Evolutionary conservation across 1,284 basidiomycete genomes (phyloP).

Genomic region (Puccinia polysora): DNA sequence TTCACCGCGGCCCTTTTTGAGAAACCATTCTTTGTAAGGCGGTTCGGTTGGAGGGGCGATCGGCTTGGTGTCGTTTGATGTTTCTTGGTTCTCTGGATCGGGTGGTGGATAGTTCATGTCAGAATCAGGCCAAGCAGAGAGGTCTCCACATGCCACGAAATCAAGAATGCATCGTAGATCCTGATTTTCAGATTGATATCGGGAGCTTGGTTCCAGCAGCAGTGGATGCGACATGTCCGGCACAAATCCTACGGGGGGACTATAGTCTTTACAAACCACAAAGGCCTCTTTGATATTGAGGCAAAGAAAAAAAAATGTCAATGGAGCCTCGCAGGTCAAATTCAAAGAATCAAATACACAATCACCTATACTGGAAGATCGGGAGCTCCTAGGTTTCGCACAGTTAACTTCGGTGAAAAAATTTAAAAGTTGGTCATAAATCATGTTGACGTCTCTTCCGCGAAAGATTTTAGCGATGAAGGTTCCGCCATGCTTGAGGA

Average conservation of each 20-base stretch:
- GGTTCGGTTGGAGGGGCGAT: constrained; percentile 29
- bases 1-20: too few species aligned
- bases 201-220: constrained; percentile 47
- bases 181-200: constrained; percentile 19
- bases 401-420: constrained; percentile 55
- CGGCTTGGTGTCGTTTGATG: background rate
- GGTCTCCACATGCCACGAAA: constrained; percentile 51
- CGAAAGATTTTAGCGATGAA: constrained; percentile 62
- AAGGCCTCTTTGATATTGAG: constrained; percentile 57
- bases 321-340: background rate
- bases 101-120: constrained; percentile 25
- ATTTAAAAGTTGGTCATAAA: constrained; percentile 56
- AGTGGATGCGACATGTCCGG: constrained; percentile 49
- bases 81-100: background rate
- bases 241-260: constrained; percentile 50
- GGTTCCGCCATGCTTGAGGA: constrained; percentile 57
- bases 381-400: constrained; percentile 54
- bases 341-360: background rate
- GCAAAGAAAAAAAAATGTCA: constrained; percentile 19
- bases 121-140: constrained; percentile 45
- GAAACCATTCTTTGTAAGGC: constrained; percentile 14
- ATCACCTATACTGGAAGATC: constrained; percentile 51
- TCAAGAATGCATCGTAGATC: constrained; percentile 49
- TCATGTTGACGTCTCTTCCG: constrained; percentile 55
- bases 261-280: constrained; percentile 58